Evolutionary conservation across 1,284 basidiomycete species (phyloP).

Genomic region (Cryptococcus depauperatus): DNA sequence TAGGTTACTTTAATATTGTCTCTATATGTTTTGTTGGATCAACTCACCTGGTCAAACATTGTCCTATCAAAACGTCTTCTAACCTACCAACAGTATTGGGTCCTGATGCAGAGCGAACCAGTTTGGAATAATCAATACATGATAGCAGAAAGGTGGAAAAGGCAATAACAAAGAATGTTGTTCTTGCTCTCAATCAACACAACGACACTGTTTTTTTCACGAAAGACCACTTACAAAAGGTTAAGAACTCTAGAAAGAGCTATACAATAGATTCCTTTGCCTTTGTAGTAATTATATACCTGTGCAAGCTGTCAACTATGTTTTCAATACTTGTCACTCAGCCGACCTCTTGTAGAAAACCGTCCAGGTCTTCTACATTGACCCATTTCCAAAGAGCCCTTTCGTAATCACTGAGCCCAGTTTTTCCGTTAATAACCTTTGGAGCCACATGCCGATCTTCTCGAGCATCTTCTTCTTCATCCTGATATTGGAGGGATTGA

Average conservation of each 20-base stretch:
- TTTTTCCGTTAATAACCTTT: too few relatives aligned
- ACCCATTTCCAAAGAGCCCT: conserved; percentile 97
- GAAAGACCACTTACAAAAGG: conserved; percentile 63
- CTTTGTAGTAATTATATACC: conserved; percentile 85
- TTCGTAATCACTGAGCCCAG: conserved; percentile 71
- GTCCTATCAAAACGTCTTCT: conserved; percentile 67
- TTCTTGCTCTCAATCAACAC: conserved; percentile 51
- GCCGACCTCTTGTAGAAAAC: conserved; percentile 79
- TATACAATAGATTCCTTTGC: conserved; percentile 92
- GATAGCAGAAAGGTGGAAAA: conserved; percentile 94
- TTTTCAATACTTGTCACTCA: not conserved
- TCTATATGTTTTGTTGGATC: not conserved
- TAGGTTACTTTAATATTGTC: not conserved
- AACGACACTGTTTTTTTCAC: not conserved
- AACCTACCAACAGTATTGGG: conserved; percentile 49
- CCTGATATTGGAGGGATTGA: conserved; percentile 47
- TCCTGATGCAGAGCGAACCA: conserved; percentile 45
- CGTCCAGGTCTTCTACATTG: conserved; percentile 92
- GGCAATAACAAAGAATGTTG: conserved; percentile 89
- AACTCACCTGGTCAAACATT: conserved; percentile 68
- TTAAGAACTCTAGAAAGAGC: conserved; percentile 78
- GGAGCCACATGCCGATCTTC: conserved; percentile 3
- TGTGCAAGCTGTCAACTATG: conserved; percentile 15
- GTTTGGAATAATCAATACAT: conserved; percentile 83
- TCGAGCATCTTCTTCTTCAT: conserved; percentile 39